Evolutionary conservation across 2,329 filamentous ascomycete genomes (phyloP), one percentile per base, ranked within the genome.

Genomic region (Rosellinia necatrix): DNA sequence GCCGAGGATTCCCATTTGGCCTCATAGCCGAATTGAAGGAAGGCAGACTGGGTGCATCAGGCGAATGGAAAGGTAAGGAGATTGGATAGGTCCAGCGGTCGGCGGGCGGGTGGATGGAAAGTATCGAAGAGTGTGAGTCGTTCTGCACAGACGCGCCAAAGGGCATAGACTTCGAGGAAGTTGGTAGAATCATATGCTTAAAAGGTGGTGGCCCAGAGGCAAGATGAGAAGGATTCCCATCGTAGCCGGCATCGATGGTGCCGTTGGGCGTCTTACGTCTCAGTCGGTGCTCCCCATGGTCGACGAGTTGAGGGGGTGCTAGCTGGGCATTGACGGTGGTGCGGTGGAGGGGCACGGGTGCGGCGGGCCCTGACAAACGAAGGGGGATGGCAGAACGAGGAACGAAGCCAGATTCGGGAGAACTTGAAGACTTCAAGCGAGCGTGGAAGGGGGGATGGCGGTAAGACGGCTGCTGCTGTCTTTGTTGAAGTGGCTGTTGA

Each of bases 181-280:
- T 80, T 3, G 90, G 86, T 24, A 96, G 78, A 17, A 94, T 79
- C 70, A 96, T 85, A 70, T 96, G 92, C 74, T 97, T 97, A 42
- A 85, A 78, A 1, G 90, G 87, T 32, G 90, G 90, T 5, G 88
- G 88, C 32, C 89, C 89, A 30, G 87, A 84, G 8, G 82, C 85
- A 65, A 88, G 84, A 68, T 91, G 88, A 19, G 87, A 81, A 1
- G 87, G 86, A 4, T 90, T 90, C 27, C 90, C 91, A 79, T 97
- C 92, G 68, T 96, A 97, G 9, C 91, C 92, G 50, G 90, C 91
- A 62, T 93, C 88, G 59, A 97, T 82, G 32, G 92, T 96, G n/a
- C 93, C 94, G 68, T 88, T 93, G 4, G 93, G 94, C 7, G 93
- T 97, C 74, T 97, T 97, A 63, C 93, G 85, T 63, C 93, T 86